phyloP scores from a whole-genome alignment of 2,329 filamentous ascomycete genomes.

The Fonsecaea erecta region DNA sequence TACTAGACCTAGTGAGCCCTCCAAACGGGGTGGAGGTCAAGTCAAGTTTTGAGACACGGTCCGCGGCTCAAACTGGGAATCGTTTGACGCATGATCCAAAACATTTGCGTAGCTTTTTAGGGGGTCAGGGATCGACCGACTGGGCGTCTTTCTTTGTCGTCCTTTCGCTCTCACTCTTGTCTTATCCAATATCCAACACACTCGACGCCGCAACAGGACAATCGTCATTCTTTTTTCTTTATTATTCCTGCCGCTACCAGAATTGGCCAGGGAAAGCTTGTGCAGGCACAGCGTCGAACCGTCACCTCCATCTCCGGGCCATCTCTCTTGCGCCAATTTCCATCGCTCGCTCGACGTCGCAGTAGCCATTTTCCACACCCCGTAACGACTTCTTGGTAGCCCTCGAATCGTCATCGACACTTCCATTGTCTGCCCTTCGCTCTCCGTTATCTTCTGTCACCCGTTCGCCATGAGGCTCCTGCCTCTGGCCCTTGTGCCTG shows the following conservation, averaged over 20 bases:
- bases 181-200: slow-evolving; percentile 1
- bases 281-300: slow-evolving; percentile 15
- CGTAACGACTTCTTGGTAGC: neutral
- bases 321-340: neutral
- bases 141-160: neutral
- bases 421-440: neutral
- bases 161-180: slow-evolving; percentile 2
- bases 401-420: neutral
- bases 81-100: slow-evolving; percentile 19
- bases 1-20: too few species aligned
- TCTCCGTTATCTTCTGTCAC: slow-evolving; percentile 1
- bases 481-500: slow-evolving; percentile 20
- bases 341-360: neutral
- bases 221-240: slow-evolving; percentile 19
- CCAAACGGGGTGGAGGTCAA: slow-evolving; percentile 11
- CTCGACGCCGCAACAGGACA: neutral
- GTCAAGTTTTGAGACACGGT: slow-evolving; percentile 15
- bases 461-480: slow-evolving; percentile 22
- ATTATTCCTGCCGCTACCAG: neutral
- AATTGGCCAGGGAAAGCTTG: slow-evolving; percentile 3
- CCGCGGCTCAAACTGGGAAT: slow-evolving; percentile 10
- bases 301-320: neutral
- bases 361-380: neutral
- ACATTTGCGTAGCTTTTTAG: neutral
- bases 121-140: slow-evolving; percentile 5